Conservation (phyloP, 306 rosid genomes). For the Cicer pinnatifidum region DNA sequence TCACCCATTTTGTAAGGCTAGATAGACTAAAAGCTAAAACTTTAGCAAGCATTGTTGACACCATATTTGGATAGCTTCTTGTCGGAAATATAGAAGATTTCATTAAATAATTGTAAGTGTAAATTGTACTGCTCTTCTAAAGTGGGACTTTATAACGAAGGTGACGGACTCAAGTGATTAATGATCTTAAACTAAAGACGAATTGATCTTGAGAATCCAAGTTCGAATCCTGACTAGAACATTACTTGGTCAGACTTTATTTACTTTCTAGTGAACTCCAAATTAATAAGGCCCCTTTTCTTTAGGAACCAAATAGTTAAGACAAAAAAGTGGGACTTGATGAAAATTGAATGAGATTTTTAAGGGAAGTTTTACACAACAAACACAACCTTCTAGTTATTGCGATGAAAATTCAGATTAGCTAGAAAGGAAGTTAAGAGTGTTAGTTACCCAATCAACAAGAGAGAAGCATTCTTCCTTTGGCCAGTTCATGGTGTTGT, state of each 20-base stretch:
- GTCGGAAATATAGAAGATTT: not conserved
- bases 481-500: conserved; percentile 56
- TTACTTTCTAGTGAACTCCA: too few species aligned
- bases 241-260: too few species aligned
- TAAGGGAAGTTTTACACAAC: not conserved
- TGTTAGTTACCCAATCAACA: conserved; percentile 60
- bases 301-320: too few species aligned
- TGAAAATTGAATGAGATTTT: conserved; percentile 12
- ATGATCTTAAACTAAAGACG: too few species aligned
- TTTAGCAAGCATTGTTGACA: not conserved
- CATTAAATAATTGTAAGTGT: not conserved
- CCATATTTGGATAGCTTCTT: not conserved
- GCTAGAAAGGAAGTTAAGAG: not conserved
- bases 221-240: too few species aligned
- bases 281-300: too few species aligned
- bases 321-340: not conserved
- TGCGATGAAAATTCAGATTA: conserved; percentile 1
- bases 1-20: not conserved
- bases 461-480: conserved; percentile 56
- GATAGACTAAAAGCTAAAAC: not conserved
- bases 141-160: too few species aligned
- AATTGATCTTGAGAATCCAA: too few species aligned
- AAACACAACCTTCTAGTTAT: not conserved
- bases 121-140: conserved; percentile 11
- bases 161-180: too few species aligned